phyloP scores from a whole-genome alignment of 2,329 filamentous ascomycete genomes.

The Clonostachys rhizophaga region DNA sequence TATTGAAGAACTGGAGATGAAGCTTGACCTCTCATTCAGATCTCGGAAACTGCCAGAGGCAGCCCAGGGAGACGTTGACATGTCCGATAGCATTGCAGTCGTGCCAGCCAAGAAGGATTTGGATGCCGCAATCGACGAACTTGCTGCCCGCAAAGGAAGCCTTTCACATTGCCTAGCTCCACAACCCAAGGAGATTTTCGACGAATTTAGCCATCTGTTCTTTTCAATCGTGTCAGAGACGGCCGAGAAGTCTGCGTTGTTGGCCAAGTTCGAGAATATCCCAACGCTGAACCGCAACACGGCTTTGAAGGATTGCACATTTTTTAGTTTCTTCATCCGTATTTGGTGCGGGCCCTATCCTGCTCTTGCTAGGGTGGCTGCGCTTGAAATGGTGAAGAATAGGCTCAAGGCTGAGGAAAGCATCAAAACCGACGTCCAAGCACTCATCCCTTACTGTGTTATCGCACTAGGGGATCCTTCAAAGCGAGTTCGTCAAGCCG shows the following conservation, averaged over 20 bases:
- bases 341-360: slow-evolving; percentile 72
- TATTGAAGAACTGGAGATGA: slow-evolving; percentile 70
- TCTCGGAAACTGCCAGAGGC: slow-evolving; percentile 44
- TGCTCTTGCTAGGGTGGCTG: slow-evolving; percentile 61
- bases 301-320: slow-evolving; percentile 59
- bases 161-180: slow-evolving; percentile 48
- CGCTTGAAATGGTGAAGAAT: slow-evolving; percentile 60
- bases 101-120: slow-evolving; percentile 28
- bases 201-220: slow-evolving; percentile 55
- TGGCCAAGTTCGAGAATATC: slow-evolving; percentile 47
- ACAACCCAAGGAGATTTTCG: slow-evolving; percentile 46
- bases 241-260: slow-evolving; percentile 26
- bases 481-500: slow-evolving; percentile 70
- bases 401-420: slow-evolving; percentile 47
- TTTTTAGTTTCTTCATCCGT: slow-evolving; percentile 70
- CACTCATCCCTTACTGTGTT: slow-evolving; percentile 76
- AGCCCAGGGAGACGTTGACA: slow-evolving; percentile 38
- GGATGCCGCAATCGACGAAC: slow-evolving; percentile 28
- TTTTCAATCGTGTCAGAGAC: slow-evolving; percentile 44
- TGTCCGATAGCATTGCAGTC: slow-evolving; percentile 17
- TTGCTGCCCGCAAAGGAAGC: slow-evolving; percentile 25
- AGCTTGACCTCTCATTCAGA: slow-evolving; percentile 66
- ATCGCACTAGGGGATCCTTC: slow-evolving; percentile 71
- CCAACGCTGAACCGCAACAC: slow-evolving; percentile 48
- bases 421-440: slow-evolving; percentile 63